Conservation (phyloP, 371 early-diverging fungal species). For the Umbelopsis sp. region DNA sequence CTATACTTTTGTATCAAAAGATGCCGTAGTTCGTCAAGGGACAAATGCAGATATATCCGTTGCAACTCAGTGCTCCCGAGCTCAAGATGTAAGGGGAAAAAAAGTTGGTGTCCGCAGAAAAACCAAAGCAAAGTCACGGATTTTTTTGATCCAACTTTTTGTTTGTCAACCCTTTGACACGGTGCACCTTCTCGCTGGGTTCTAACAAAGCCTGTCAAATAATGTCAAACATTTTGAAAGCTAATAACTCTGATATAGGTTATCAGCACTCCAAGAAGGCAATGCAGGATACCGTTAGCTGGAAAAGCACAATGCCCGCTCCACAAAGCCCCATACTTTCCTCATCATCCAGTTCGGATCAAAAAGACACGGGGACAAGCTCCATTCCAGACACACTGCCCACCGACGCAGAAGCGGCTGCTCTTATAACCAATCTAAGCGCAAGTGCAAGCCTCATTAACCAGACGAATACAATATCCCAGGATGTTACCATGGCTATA, state of each 20-base stretch:
- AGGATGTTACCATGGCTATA: neutral
- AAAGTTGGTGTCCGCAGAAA: neutral
- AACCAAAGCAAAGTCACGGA: neutral
- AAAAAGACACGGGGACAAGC: neutral
- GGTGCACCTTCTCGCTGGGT: slow-evolving; percentile 17
- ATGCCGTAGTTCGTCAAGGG: no score
- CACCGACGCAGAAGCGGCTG: slow-evolving; percentile 10
- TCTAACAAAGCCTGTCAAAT: slow-evolving; percentile 17
- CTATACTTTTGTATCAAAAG: no score
- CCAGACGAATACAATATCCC: neutral
- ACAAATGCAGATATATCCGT: no score
- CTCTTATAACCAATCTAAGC: neutral
- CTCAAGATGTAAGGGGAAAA: neutral
- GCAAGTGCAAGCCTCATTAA: neutral
- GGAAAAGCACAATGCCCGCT: neutral
- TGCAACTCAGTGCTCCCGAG: no score
- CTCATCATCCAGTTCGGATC: slow-evolving; percentile 3
- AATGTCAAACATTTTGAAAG: slow-evolving; percentile 18
- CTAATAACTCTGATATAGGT: slow-evolving; percentile 15
- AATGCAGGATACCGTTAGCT: neutral
- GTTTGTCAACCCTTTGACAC: neutral
- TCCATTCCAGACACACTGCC: neutral
- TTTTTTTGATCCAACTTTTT: neutral
- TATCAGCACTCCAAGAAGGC: neutral
- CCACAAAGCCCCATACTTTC: neutral